Evolutionary conservation across 2,329 filamentous ascomycete genomes (phyloP).

Genomic region (Dendrostoma leiphaemia): DNA sequence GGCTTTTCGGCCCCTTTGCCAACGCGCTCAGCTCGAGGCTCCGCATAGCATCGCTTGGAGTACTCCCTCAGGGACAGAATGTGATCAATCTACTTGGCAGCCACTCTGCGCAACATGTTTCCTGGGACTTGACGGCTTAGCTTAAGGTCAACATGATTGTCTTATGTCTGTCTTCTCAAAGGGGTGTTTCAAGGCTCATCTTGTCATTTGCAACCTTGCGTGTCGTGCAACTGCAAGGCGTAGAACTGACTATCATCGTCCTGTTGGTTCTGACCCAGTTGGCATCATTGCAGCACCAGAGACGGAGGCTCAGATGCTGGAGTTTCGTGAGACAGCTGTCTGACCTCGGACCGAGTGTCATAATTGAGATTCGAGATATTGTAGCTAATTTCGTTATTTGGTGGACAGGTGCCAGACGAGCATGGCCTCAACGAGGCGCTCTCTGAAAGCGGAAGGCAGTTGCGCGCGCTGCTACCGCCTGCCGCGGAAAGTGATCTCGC

Average conservation of each 20-base stretch:
- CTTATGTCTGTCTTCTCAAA: not conserved
- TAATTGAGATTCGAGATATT: slow-evolving; percentile 37
- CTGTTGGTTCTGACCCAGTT: slow-evolving; percentile 33
- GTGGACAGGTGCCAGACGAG: slow-evolving; percentile 32
- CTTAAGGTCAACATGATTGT: not conserved
- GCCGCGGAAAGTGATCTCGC: too few relatives aligned
- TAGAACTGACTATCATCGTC: slow-evolving; percentile 42
- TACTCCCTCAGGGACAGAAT: slow-evolving; percentile 1
- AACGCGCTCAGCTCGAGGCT: slow-evolving; percentile 1
- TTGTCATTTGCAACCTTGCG: too few relatives aligned
- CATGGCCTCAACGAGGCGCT: too few relatives aligned
- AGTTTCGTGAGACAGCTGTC: slow-evolving; percentile 38
- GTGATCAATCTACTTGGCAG: slow-evolving; percentile 1
- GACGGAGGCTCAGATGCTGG: slow-evolving; percentile 39
- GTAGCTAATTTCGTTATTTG: slow-evolving; percentile 36
- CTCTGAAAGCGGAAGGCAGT: too few relatives aligned
- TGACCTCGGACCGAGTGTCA: slow-evolving; percentile 36
- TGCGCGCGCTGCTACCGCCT: too few relatives aligned
- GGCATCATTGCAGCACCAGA: slow-evolving; percentile 50
- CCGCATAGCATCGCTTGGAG: slow-evolving; percentile 9
- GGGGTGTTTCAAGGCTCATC: too few relatives aligned
- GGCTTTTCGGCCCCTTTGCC: not conserved
- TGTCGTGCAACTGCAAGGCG: slow-evolving; percentile 57
- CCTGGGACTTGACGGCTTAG: not conserved
- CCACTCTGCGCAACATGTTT: not conserved